Percentiles rank a stretch among this genome's conserved stretches.
Evolutionary conservation across 768 basidiomycete species (phyloP).

Genomic region (Trichaptum fuscoviolaceum): DNA sequence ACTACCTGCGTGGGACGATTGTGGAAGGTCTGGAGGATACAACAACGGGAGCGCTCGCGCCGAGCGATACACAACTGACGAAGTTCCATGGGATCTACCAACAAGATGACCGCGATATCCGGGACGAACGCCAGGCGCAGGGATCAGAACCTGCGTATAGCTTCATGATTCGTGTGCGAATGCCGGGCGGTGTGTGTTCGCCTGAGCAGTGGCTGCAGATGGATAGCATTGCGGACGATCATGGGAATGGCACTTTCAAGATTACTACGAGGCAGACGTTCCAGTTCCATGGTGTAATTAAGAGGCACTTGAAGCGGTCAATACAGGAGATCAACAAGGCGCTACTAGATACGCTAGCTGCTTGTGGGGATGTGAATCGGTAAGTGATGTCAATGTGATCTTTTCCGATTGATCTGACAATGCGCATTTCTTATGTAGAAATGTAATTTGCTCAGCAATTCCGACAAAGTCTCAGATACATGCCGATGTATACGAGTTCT

Average conservation of each 20-base stretch:
- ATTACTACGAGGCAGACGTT: slow-evolving; percentile 97
- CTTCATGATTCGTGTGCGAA: slow-evolving; percentile 98
- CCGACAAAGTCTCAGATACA: slow-evolving; percentile 88
- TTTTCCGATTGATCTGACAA: neutral
- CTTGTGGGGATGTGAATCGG: slow-evolving; percentile 98
- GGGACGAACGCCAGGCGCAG: slow-evolving; percentile 89
- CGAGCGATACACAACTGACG: slow-evolving; percentile 89
- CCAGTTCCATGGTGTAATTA: slow-evolving; percentile 99
- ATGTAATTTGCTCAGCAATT: slow-evolving; percentile 87
- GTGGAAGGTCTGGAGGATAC: slow-evolving; percentile 83
- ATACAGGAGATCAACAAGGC: slow-evolving; percentile 94
- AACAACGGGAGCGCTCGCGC: slow-evolving; percentile 84
- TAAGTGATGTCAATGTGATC: slow-evolving; percentile 26
- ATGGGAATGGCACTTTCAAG: slow-evolving; percentile 92
- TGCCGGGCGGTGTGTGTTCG: slow-evolving; percentile 93
- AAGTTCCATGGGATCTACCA: slow-evolving; percentile 98
- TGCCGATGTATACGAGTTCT: slow-evolving; percentile 74
- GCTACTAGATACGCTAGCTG: slow-evolving; percentile 91
- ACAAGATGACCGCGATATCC: slow-evolving; percentile 97
- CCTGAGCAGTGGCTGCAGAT: slow-evolving; percentile 92
- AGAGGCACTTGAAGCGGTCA: slow-evolving; percentile 90
- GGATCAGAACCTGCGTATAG: slow-evolving; percentile 93
- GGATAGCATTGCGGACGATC: slow-evolving; percentile 94
- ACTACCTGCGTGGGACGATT: slow-evolving; percentile 93
- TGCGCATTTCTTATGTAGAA: slow-evolving; percentile 44